phyloP scores from a whole-genome alignment of 129 eudicot species.

The Artemisia tridentata region DNA sequence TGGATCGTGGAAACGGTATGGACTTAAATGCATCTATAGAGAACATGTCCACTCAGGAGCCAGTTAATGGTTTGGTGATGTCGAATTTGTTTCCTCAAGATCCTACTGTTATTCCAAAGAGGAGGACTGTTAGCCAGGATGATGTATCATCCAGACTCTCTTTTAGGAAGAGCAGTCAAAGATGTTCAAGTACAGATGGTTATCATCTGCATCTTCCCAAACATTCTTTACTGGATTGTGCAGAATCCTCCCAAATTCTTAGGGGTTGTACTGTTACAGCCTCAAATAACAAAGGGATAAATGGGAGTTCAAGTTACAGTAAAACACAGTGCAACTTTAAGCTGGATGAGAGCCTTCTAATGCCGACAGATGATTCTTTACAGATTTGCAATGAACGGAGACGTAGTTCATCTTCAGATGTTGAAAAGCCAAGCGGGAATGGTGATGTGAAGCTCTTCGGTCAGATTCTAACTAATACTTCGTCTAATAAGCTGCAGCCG shows the following conservation, averaged over 20 bases:
- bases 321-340: slow-evolving; percentile 31
- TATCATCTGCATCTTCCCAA: slow-evolving; percentile 38
- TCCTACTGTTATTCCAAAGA: neutral
- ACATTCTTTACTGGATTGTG: slow-evolving; percentile 26
- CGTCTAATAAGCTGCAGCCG: slow-evolving; percentile 33
- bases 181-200: slow-evolving; percentile 31
- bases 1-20: slow-evolving; percentile 19
- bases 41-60: slow-evolving; percentile 19
- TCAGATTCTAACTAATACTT: slow-evolving; percentile 55
- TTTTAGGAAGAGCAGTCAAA: slow-evolving; percentile 33
- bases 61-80: slow-evolving; percentile 24
- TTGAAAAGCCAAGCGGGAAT: slow-evolving; percentile 42
- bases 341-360: slow-evolving; percentile 30
- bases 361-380: slow-evolving; percentile 30
- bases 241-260: too few species aligned
- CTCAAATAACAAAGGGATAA: too few species aligned
- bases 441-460: slow-evolving; percentile 90
- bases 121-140: slow-evolving; percentile 29
- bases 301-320: slow-evolving; percentile 19
- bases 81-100: slow-evolving; percentile 31
- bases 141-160: slow-evolving; percentile 32
- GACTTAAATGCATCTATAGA: slow-evolving; percentile 28
- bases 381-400: slow-evolving; percentile 46
- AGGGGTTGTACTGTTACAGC: too few species aligned
- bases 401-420: slow-evolving; percentile 36